These are phyloP conservation scores for Aspergillus baeticus DNA, from an alignment of 495 filamentous ascomycete species.

Conservation along the genomic window DNA sequence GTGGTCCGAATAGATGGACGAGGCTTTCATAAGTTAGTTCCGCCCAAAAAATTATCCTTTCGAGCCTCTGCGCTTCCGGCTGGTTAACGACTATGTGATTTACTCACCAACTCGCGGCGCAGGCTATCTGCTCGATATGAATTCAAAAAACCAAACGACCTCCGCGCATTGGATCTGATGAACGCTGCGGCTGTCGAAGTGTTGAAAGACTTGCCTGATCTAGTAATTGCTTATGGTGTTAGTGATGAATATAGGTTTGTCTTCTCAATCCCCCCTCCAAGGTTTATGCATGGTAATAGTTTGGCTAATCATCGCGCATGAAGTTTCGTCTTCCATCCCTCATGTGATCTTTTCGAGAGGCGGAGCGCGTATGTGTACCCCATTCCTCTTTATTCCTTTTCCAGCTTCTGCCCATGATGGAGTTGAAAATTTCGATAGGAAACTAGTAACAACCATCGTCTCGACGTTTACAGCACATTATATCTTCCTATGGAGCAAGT, in stretches of 20 bases:
- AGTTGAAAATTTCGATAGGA: conserved; percentile 48
- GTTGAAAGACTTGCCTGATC: conserved; percentile 80
- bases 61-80: background rate
- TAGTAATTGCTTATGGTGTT: conserved; percentile 84
- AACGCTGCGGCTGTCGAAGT: conserved; percentile 84
- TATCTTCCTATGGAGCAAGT: conserved; percentile 72
- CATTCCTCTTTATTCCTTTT: background rate
- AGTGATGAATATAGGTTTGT: conserved; percentile 88
- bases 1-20: conserved; percentile 90
- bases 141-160: conserved; percentile 92
- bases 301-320: background rate
- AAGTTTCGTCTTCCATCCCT: conserved; percentile 87
- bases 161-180: conserved; percentile 85
- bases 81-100: background rate
- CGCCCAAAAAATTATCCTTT: background rate
- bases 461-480: conserved; percentile 95
- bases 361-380: conserved; percentile 64
- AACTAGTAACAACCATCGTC: conserved; percentile 84
- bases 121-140: conserved; percentile 78
- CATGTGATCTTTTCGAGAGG: conserved; percentile 78
- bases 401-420: background rate
- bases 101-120: conserved; percentile 7
- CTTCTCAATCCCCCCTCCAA: background rate
- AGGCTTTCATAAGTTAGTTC: conserved; percentile 82
- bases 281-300: background rate